Percentiles rank a stretch among this genome's conserved stretches.
Evolutionary conservation across 805 yeast species (phyloP).

Genomic region (Jamesozyma spencerorum): DNA sequence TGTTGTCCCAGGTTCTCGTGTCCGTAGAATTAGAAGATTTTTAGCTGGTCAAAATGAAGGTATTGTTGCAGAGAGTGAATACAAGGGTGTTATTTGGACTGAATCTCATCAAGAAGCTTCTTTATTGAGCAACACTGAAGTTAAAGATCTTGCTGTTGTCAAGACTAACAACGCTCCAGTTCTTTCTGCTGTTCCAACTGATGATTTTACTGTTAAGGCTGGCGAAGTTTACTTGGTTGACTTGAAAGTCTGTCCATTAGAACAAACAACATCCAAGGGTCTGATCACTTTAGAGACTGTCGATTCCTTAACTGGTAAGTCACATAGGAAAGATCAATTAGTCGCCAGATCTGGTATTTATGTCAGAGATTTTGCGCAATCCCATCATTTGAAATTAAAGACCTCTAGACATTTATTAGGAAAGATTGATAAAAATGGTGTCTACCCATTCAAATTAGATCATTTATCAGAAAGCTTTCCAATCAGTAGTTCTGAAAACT

Average conservation of each 20-base stretch:
- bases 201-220: constrained; percentile 59
- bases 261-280: constrained; percentile 49
- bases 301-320: constrained; percentile 55
- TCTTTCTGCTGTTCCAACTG: constrained; percentile 60
- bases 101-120: constrained; percentile 68
- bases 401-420: constrained; percentile 63
- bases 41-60: constrained; percentile 94
- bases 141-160: constrained; percentile 35
- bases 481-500: constrained; percentile 32
- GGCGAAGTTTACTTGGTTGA: constrained; percentile 88
- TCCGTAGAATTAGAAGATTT: constrained; percentile 85
- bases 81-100: constrained; percentile 85
- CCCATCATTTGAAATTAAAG: constrained; percentile 65
- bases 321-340: constrained; percentile 43
- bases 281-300: constrained; percentile 58
- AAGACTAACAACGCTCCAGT: constrained; percentile 29
- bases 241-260: constrained; percentile 64
- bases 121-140: constrained; percentile 32
- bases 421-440: constrained; percentile 68
- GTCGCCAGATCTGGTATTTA: constrained; percentile 61
- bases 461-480: constrained; percentile 60
- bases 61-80: constrained; percentile 81
- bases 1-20: constrained; percentile 87
- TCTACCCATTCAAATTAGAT: constrained; percentile 83
- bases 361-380: constrained; percentile 79